phyloP scores from a whole-genome alignment of 495 filamentous ascomycete species.

The Penicillium cosmopolitanum region DNA sequence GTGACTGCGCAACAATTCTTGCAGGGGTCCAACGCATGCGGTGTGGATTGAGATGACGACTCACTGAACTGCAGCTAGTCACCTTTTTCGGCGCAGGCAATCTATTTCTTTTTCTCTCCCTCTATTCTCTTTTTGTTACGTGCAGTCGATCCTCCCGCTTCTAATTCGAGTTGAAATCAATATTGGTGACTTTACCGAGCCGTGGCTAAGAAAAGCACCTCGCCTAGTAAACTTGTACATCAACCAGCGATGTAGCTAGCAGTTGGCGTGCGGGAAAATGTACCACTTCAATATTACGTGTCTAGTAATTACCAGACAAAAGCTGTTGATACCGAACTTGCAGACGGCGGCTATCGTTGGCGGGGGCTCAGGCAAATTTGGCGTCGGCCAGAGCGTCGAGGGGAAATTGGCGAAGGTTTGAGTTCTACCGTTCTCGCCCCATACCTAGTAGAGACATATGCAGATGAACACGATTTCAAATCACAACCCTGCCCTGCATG shows the following conservation, averaged over 20 bases:
- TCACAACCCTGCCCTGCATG: neutral
- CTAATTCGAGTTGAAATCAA: neutral
- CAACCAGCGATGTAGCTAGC: neutral
- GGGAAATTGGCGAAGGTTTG: neutral
- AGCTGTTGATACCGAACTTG: constrained; percentile 13
- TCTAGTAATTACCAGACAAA: neutral
- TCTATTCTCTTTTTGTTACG: neutral
- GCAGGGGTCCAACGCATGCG: constrained; percentile 6
- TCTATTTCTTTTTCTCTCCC: neutral
- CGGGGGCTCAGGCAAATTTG: constrained; percentile 17
- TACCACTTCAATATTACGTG: constrained; percentile 10
- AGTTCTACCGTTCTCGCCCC: neutral
- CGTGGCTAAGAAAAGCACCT: neutral
- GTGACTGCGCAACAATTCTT: constrained; percentile 5
- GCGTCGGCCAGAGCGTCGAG: constrained; percentile 20
- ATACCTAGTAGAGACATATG: neutral
- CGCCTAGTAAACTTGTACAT: no score
- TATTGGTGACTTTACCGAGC: neutral
- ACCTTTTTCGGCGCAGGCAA: neutral
- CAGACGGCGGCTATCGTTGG: constrained; percentile 37
- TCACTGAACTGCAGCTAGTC: neutral
- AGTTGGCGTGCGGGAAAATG: neutral
- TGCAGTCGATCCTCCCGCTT: neutral
- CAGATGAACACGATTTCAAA: constrained; percentile 1
- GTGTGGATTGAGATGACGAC: constrained; percentile 1